Conservation (phyloP, 2,329 filamentous ascomycete species). For the Clarireedia paspali region DNA sequence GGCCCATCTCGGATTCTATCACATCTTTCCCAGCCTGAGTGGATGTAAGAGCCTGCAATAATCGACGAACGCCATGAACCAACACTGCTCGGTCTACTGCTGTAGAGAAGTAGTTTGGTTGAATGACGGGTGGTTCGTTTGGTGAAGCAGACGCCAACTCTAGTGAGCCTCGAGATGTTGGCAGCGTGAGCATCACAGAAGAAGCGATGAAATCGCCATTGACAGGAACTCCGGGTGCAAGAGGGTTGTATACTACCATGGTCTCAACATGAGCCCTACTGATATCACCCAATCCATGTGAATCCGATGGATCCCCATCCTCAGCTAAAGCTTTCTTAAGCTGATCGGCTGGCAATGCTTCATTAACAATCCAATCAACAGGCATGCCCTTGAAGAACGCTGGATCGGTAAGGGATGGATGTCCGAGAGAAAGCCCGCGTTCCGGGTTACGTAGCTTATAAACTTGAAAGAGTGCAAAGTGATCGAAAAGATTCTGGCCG, state of each 20-base stretch:
- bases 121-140: not conserved
- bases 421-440: not conserved
- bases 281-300: not conserved
- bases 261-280: not conserved
- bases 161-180: not conserved
- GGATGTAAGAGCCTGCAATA: not conserved
- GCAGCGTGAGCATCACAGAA: not conserved
- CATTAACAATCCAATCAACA: not conserved
- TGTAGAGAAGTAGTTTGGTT: not conserved
- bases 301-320: not conserved
- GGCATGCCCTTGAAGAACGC: not conserved
- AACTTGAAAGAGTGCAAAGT: not conserved
- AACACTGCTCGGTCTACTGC: not conserved
- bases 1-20: too few relatives aligned
- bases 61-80: not conserved
- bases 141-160: not conserved
- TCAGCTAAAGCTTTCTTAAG: not conserved
- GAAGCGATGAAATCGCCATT: not conserved
- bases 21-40: not conserved
- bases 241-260: not conserved
- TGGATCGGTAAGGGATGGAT: not conserved
- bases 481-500: not conserved
- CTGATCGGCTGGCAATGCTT: not conserved
- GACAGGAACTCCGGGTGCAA: not conserved
- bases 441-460: not conserved